These are phyloP conservation scores for Clohesyomyces aquaticus DNA, from an alignment of 495 filamentous ascomycete genomes.

Conservation along the genomic window DNA sequence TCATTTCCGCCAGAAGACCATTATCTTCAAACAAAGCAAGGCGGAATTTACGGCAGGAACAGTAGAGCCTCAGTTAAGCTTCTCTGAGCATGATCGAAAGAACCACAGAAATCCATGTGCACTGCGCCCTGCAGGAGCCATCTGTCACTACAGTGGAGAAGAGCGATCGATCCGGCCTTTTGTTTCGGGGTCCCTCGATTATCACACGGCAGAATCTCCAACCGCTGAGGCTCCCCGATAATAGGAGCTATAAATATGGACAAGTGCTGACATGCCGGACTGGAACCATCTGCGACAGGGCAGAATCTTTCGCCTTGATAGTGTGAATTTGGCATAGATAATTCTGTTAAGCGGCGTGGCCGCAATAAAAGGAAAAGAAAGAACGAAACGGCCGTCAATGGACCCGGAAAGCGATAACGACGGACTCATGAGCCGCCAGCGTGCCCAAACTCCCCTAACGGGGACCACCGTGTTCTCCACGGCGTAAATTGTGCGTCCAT, in stretches of 20 bases:
- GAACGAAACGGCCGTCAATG: conserved; percentile 10
- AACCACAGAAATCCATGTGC: neutral
- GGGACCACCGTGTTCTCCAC: conserved; percentile 30
- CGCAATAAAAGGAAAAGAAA: conserved; percentile 12
- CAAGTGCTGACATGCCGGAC: conserved; percentile 16
- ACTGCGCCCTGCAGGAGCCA: conserved; percentile 21
- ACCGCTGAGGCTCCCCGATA: conserved; percentile 32
- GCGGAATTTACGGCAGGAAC: conserved; percentile 19
- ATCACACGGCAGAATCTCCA: conserved; percentile 31
- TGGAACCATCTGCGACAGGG: conserved; percentile 15
- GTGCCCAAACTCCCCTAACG: conserved; percentile 27
- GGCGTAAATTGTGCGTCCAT: conserved; percentile 31
- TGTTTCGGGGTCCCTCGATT: conserved; percentile 4
- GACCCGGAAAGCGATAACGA: conserved; percentile 15
- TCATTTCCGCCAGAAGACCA: conserved; percentile 10
- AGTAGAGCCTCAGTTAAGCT: conserved; percentile 10
- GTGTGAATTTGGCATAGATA: conserved; percentile 17
- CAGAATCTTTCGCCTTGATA: conserved; percentile 14
- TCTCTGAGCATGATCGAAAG: conserved; percentile 5
- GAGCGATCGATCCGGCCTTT: neutral
- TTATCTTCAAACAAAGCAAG: conserved; percentile 18
- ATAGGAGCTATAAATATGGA: neutral
- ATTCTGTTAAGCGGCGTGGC: conserved; percentile 19
- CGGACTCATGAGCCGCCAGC: conserved; percentile 37
- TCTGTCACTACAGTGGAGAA: neutral